Evolutionary conservation across 2,329 filamentous ascomycete species (phyloP), one percentile per base, ranked within the genome.

Genomic region (Ascochyta koolunga): DNA sequence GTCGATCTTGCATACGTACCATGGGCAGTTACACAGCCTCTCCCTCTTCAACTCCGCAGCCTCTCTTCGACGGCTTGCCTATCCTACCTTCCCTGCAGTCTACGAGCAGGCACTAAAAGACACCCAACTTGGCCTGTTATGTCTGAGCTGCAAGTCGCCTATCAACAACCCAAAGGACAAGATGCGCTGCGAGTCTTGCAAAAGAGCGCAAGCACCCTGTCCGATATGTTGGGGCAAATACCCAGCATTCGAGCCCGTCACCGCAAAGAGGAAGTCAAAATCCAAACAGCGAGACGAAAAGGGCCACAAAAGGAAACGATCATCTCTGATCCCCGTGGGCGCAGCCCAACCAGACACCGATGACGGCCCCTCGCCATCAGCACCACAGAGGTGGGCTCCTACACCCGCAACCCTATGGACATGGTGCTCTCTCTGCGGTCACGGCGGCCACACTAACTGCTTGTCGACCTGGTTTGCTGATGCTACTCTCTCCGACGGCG

Each of bases 341-440:
- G 50, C 41, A 18, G 11, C 54, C 16, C 40, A 50, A 13, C 35
- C 37, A 16, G 47, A 21, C 55, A 70, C 45, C 24, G 54, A 61
- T 11, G 53, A 58, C 38, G 54, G 22, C 5, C 42, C 54, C 16
- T 73, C 57, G 54, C 72, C 61, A 52, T 65, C 46, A 25, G 53
- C 50, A 27, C 72, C 56, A 40, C 64, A 53, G 43, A 59, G 44
- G 10, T 62, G 56, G 59, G 62, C 31, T n/a, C 66, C 50, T 57
- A 59, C 69, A 51, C 58, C 64, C 41, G 62, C 72, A 36, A 67
- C 65, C 6, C 75, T 85, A 18, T 85, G 80, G 79, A 79, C 80
- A 5, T 81, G 80, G 75, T 88, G 86, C 67, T 77, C 85, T 62
- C 75, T 81, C 11, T 88, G 86, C 67, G 83, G 83, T 4, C 86